Conservation (phyloP, 305 asterid species). For the Solanum chacoense region DNA sequence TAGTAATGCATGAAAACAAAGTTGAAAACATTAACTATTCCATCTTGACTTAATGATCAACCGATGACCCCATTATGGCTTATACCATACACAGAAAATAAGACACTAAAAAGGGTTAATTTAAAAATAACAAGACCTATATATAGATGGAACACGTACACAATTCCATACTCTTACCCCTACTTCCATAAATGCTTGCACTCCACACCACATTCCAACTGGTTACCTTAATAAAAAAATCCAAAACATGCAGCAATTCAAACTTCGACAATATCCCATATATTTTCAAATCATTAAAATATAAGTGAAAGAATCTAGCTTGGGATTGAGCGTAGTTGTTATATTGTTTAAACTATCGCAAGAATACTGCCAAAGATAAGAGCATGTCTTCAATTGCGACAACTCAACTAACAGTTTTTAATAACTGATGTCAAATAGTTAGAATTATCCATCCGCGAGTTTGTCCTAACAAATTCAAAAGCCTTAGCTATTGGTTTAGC, state of each 20-base stretch:
- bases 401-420: not conserved
- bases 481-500: not conserved
- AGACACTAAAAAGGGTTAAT: not conserved
- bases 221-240: not conserved
- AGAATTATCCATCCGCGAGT: not conserved
- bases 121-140: not conserved
- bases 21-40: not conserved
- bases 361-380: not conserved
- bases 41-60: not conserved
- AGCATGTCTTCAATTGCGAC: not conserved
- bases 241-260: not conserved
- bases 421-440: not conserved
- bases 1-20: not conserved
- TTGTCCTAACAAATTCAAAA: not conserved
- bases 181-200: not conserved
- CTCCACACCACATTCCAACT: not conserved
- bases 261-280: not conserved
- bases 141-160: not conserved
- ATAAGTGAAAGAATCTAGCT: not conserved
- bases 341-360: too few species aligned
- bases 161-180: not conserved
- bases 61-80: not conserved
- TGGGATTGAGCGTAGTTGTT: not conserved
- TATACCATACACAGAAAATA: not conserved
- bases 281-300: not conserved